Base-by-base conservation (phyloP, 495 filamentous ascomycete genomes). In the Chaetomium tenue region DNA sequence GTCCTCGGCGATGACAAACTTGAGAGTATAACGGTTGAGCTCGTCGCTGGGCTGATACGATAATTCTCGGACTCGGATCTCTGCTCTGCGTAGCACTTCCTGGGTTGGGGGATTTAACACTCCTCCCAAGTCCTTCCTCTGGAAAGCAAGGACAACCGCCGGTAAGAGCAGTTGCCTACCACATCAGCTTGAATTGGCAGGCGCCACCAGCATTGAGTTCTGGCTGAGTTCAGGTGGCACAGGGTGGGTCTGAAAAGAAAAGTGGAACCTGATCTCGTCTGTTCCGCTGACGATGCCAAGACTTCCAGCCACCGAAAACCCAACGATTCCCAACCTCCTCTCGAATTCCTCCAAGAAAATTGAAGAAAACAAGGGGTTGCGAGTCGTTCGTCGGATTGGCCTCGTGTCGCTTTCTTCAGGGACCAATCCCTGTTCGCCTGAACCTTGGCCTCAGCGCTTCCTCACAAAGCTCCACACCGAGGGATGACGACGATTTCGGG, bases 311-410 rank as follows among this genome's bases (percentile, higher is more conserved):
- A 63, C 61, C 2, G 52, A n/a, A 54, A 23, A 13, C 39, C 48
- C 51, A 58, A 30, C 33, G 44, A 30, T 56, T 20, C 65, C 65
- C 65, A 67, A 63, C 65, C 65, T 60, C 65, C 28, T 30, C 28
- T 30, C n/a, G 28, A 30, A 30, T 6, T 30, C 28, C 37, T 61
- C 39, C 39, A 64, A 67, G 57, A 23, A 23, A 28, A 66, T 42
- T 12, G 46, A 8, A 2, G 9, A 7, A 39, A 30, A n/a, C 5
- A 3, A 37, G 33, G 33, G 6, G 33, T 6, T 12, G 5, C 9
- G 40, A 13, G 3, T 18, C 22, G 18, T 44, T 25, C 56, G 23
- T 26, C 23, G 47, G 22, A n/a, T 13, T 12, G 3, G 2, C n/a
- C 52, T 47, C 44, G 44, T 47, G 25, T 39, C 54, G 18, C 30